phyloP scores from a whole-genome alignment of 768 basidiomycete genomes.

The Serendipita vermifera region DNA sequence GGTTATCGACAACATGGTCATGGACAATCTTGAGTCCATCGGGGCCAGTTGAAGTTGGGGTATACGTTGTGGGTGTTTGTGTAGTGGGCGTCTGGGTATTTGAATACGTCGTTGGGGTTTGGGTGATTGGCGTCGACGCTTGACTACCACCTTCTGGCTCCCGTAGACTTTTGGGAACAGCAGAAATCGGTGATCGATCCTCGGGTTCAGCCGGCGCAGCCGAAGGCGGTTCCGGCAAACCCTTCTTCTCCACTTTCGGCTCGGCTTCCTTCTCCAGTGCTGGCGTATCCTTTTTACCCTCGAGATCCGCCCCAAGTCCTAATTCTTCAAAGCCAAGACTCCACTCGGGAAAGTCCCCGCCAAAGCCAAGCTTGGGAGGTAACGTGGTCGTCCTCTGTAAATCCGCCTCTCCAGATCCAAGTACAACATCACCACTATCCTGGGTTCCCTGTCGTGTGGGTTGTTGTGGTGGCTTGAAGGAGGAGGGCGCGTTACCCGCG shows the following conservation, averaged over 20 bases:
- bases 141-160: not conserved
- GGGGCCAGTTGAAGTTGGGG: not conserved
- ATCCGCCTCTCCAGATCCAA: not conserved
- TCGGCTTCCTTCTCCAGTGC: not conserved
- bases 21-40: constrained; percentile 3
- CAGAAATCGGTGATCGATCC: not conserved
- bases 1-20: not conserved
- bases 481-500: not conserved
- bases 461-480: not conserved
- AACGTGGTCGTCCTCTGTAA: not conserved
- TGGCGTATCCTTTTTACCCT: not conserved
- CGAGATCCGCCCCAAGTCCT: too few species aligned
- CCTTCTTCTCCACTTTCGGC: not conserved
- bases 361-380: not conserved
- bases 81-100: not conserved
- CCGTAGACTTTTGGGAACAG: not conserved
- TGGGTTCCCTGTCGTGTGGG: not conserved
- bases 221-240: not conserved
- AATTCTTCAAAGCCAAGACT: not conserved
- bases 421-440: constrained; percentile 5
- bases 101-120: constrained; percentile 1
- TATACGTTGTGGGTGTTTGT: not conserved
- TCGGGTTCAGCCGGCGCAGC: not conserved
- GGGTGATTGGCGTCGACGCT: not conserved
- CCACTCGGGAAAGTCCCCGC: constrained; percentile 1